Evolutionary conservation across 108 stramenopile species (phyloP), one percentile per base, ranked within the genome.

Genomic region (Bacterosira constricta): DNA sequence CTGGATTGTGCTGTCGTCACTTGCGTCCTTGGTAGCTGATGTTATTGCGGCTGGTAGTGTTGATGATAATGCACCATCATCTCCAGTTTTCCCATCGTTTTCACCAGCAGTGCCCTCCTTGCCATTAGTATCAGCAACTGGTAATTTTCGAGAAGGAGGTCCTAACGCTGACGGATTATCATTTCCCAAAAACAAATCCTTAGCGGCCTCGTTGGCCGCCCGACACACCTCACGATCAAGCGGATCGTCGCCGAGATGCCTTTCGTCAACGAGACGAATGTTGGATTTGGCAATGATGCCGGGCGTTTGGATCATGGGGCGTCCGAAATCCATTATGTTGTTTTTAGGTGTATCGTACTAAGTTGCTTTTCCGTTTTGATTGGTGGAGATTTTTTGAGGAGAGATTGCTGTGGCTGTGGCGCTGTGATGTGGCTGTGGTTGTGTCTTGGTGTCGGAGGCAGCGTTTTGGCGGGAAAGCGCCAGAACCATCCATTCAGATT

Each of bases 201-300:
- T 54, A 1, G 90, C 90, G 41, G 90, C 93, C 34, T 88, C 71
- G 55, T 94, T 94, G 26, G 93, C 89, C 10, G 82, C 75, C 29
- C 41, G 56, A 32, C 77, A 78, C 3, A 78, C 64, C 32, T 60
- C 21, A 25, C 64, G 31, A 31, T 78, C 77, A 21, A 78, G 47
- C 11, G 69, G 57, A 25, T 78, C 77, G 29, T 70, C 50, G 20
- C 69, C 77, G 8, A 78, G 57, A 44, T 70, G 63, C 6, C 41
- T 66, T 65, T 66, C 69, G 23, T 59, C 34, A 0, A 78, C 69
- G 1, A 78, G 57, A n/a, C 77, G 77, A 23, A 78, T 70, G 29
- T 66, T 66, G 26, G 77, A 78, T 32, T 66, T 70, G 77, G 77
- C 63, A n/a, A 78, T 53, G 17, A 78, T 56, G 58, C 77, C 77